These are phyloP conservation scores for Boletellus emodensis DNA, from an alignment of 768 basidiomycete species.

Conservation along the genomic window DNA sequence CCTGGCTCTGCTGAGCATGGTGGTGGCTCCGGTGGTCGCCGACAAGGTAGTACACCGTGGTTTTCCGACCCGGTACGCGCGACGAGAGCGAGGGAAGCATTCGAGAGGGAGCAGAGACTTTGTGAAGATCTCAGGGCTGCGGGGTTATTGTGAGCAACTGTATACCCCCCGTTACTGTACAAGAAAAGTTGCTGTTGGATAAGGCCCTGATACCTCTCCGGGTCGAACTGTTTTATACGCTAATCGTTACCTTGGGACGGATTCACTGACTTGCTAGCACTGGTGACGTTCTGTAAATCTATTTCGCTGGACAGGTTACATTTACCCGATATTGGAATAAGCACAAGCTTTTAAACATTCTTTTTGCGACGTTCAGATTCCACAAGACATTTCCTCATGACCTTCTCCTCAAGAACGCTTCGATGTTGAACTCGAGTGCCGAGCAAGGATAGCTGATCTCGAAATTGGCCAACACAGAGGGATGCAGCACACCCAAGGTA, in stretches of 20 bases:
- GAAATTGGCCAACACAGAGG: conserved; percentile 85
- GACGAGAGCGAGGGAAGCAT: conserved; percentile 41
- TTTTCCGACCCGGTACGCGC: conserved; percentile 44
- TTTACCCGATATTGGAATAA: too few species aligned
- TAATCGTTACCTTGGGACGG: conserved; percentile 15
- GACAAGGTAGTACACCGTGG: conserved; percentile 29
- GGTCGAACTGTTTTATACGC: conserved; percentile 15
- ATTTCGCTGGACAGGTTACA: background rate
- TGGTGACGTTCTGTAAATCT: conserved; percentile 9
- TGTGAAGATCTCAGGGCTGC: conserved; percentile 59
- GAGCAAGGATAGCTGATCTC: conserved; percentile 95
- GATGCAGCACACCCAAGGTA: conserved; percentile 90
- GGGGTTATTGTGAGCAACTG: conserved; percentile 49
- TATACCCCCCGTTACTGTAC: conserved; percentile 3
- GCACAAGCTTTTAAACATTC: conserved; percentile 3
- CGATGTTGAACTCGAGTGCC: conserved; percentile 88
- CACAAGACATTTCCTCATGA: conserved; percentile 6
- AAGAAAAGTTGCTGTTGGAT: background rate
- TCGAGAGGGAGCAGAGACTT: conserved; percentile 53
- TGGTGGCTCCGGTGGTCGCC: conserved; percentile 26
- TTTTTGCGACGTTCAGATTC: background rate
- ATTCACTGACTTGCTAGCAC: conserved; percentile 5
- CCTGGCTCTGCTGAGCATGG: conserved; percentile 19
- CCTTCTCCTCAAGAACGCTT: conserved; percentile 80
- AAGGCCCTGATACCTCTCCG: background rate